Conservation (phyloP, 257 asterid genomes). For the Cruciata laevipes region DNA sequence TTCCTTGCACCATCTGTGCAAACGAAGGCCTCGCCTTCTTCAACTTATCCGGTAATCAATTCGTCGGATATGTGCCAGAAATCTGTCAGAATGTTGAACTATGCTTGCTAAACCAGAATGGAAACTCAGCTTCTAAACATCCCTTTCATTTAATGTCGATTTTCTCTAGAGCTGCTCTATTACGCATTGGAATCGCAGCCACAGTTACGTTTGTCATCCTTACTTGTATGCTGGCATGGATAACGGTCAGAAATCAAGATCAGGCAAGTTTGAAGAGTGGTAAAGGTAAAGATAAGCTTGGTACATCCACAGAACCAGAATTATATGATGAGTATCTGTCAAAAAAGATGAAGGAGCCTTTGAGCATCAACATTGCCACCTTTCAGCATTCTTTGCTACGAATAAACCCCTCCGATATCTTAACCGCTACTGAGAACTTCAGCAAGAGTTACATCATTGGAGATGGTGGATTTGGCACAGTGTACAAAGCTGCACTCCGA, state of each 20-base stretch:
- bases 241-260: constrained; percentile 19
- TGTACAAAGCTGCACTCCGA: constrained; percentile 48
- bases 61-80: constrained; percentile 31
- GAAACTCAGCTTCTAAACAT: constrained; percentile 10
- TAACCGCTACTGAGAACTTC: constrained; percentile 68
- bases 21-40: constrained; percentile 45
- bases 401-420: constrained; percentile 48
- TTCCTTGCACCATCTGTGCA: constrained; percentile 66
- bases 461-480: constrained; percentile 77
- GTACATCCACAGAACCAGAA: constrained; percentile 27
- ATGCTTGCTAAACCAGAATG: constrained; percentile 28
- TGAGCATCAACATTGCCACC: constrained; percentile 73
- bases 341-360: constrained; percentile 48
- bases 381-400: constrained; percentile 58
- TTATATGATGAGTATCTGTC: constrained; percentile 37
- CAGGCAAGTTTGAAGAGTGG: constrained; percentile 11
- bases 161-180: constrained; percentile 21
- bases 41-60: constrained; percentile 63
- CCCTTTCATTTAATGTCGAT: constrained; percentile 10
- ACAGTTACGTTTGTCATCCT: constrained; percentile 25
- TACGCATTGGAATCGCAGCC: constrained; percentile 28
- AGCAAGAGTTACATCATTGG: constrained; percentile 61
- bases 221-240: constrained; percentile 35
- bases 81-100: constrained; percentile 31
- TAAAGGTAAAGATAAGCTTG: constrained; percentile 30